Evolutionary conservation across 2,329 filamentous ascomycete genomes (phyloP).

Genomic region (Dactylellina haptotyla): DNA sequence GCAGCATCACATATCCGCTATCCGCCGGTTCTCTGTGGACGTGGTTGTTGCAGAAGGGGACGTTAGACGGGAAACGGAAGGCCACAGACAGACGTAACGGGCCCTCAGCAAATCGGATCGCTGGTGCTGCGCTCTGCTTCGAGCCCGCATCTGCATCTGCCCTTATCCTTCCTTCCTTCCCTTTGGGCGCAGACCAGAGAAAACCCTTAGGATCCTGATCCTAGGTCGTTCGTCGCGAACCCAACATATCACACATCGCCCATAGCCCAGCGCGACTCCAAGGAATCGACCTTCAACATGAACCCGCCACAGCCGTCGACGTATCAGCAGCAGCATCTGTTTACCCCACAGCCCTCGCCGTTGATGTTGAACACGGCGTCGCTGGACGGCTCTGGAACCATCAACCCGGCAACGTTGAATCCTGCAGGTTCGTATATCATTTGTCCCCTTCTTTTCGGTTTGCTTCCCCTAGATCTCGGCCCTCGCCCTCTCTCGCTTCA

Average conservation of each 20-base stretch:
- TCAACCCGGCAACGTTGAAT: constrained; percentile 88
- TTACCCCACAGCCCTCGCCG: constrained; percentile 49
- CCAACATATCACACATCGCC: constrained; percentile 18
- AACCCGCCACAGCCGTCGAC: constrained; percentile 53
- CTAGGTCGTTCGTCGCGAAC: constrained; percentile 35
- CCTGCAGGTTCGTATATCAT: constrained; percentile 71
- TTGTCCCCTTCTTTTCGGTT: too few relatives aligned
- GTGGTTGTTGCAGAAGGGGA: constrained; percentile 42
- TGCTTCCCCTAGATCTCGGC: constrained; percentile 32
- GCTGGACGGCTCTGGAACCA: constrained; percentile 81
- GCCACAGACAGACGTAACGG: constrained; percentile 23
- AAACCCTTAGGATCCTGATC: constrained; percentile 14
- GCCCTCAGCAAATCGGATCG: constrained; percentile 49
- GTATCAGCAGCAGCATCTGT: constrained; percentile 50
- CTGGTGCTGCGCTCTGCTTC: background rate
- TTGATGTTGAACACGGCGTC: constrained; percentile 56
- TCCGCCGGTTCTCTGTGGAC: constrained; percentile 26
- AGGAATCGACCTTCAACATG: constrained; percentile 47
- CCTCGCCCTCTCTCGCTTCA: constrained; percentile 37
- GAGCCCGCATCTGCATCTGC: background rate
- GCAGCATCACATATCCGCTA: constrained; percentile 22
- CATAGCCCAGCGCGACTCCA: constrained; percentile 41
- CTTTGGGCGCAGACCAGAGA: background rate
- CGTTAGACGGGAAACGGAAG: constrained; percentile 51
- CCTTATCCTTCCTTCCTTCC: constrained; percentile 5